These are phyloP conservation scores for Starmerella scarabaei DNA, from an alignment of 805 yeast species.

Conservation along the genomic window DNA sequence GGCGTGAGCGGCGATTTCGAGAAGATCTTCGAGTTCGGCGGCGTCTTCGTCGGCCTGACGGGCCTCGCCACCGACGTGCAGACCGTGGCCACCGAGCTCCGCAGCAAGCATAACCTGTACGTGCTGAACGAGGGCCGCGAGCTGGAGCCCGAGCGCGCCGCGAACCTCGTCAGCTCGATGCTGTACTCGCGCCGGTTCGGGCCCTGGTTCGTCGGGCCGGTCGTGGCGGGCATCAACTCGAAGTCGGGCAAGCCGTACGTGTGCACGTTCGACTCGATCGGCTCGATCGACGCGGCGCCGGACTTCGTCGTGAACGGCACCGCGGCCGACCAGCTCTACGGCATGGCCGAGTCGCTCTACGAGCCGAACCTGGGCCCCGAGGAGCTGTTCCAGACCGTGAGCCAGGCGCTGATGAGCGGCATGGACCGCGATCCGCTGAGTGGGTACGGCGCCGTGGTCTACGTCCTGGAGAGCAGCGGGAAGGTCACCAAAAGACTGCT, in stretches of 20 bases:
- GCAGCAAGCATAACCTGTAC: conserved; percentile 76
- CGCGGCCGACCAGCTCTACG: conserved; percentile 90
- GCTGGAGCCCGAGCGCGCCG: conserved; percentile 87
- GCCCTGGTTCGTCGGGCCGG: conserved; percentile 92
- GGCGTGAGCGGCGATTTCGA: conserved; percentile 90
- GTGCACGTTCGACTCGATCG: conserved; percentile 92
- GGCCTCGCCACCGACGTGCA: conserved; percentile 92
- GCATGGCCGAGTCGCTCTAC: conserved; percentile 95
- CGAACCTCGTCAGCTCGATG: conserved; percentile 80
- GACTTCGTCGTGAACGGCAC: conserved; percentile 95
- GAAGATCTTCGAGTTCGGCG: conserved; percentile 71
- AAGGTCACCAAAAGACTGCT: conserved; percentile 76
- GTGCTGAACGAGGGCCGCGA: conserved; percentile 81
- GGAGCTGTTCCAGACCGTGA: conserved; percentile 86
- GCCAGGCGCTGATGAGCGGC: conserved; percentile 86
- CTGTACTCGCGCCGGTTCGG: conserved; percentile 81
- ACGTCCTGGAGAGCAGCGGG: conserved; percentile 51
- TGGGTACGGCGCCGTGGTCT: conserved; percentile 98
- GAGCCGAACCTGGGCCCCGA: conserved; percentile 92
- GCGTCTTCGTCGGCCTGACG: conserved; percentile 74
- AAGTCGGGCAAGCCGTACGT: conserved; percentile 74
- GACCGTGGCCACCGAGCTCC: conserved; percentile 65
- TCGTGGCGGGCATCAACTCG: conserved; percentile 87
- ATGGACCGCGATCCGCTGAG: conserved; percentile 94
- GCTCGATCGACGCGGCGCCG: conserved; percentile 87